Evolutionary conservation across 805 yeast genomes (phyloP), one percentile per base, ranked within the genome.

Genomic region (Saccharomycopsis fibuligera): DNA sequence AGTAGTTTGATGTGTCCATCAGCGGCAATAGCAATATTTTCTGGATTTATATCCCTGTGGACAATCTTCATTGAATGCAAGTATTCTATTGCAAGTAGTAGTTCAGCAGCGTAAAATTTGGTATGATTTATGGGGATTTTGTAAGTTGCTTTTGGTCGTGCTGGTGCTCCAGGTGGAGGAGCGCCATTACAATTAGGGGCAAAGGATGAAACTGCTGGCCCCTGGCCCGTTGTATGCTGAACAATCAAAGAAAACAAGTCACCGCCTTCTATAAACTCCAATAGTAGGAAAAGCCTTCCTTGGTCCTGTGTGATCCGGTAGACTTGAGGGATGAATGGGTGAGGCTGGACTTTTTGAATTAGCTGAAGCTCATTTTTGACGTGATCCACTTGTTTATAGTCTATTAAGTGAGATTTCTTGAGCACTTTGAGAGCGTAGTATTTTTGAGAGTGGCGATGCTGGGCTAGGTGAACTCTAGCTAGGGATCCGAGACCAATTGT

Each of bases 1-100:
- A 75, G 70, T 47, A 72, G 64, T 49, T 72, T 72, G 51, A 71
- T 66, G 58, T 72, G 76, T 12, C 76, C 76, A 55, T 68, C 68
- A 48, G 69, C 59, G 55, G 71, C 76, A 56, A 72, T 63, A 45
- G 85, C 64, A 23, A 85, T 73, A 57, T 85, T 85, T 61, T 85
- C 93, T 1, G 93, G 93, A 62, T 85, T 85, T 56, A 85, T 73
- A 62, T 85, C 93, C 56, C 88, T 72, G 60, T 85, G 93, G 48
- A 83, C 84, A 45, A 85, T 82, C 56, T 81, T 86, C 50, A 72
- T 63, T 43, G 75, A 79, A 62, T 85, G 95, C 41, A 86, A 67
- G 60, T 74, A 83, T 51, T 78, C 49, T 24, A 45, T 24, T 4
- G 43, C 49, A n/a, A 40, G 21, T 4, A 45, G 29, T 5, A 45